Evolutionary conservation across 257 asterid genomes (phyloP).

Genomic region (Nicotiana undulata): DNA sequence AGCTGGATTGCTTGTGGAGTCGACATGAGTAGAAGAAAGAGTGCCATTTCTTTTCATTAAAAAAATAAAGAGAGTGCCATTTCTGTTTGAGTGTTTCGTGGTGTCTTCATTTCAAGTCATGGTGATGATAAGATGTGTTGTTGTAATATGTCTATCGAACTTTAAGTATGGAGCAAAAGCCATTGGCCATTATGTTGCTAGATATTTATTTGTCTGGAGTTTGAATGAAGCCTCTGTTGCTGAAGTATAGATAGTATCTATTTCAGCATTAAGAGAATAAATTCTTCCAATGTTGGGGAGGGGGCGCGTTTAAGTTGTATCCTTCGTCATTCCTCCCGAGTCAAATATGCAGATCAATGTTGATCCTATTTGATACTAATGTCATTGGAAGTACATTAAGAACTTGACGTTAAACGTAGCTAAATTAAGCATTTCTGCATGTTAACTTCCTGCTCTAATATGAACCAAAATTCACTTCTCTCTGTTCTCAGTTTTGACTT

Average conservation of each 20-base stretch:
- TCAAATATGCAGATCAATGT: no score
- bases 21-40: neutral
- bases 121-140: neutral
- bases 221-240: neutral
- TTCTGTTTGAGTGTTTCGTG: neutral
- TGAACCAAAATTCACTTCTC: neutral
- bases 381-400: neutral
- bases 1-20: neutral
- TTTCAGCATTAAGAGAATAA: no score
- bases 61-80: neutral
- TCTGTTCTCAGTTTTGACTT: neutral
- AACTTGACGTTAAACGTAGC: neutral
- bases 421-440: neutral
- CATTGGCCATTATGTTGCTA: neutral
- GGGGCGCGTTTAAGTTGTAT: no score
- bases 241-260: neutral
- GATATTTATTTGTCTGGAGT: neutral
- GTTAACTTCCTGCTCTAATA: neutral
- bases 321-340: no score
- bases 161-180: neutral
- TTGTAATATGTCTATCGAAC: neutral
- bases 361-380: no score
- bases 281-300: no score
- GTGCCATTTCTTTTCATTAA: neutral
- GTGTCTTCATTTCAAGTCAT: neutral